Conservation (phyloP, 441 rosid species). For the Adansonia grandidieri region DNA sequence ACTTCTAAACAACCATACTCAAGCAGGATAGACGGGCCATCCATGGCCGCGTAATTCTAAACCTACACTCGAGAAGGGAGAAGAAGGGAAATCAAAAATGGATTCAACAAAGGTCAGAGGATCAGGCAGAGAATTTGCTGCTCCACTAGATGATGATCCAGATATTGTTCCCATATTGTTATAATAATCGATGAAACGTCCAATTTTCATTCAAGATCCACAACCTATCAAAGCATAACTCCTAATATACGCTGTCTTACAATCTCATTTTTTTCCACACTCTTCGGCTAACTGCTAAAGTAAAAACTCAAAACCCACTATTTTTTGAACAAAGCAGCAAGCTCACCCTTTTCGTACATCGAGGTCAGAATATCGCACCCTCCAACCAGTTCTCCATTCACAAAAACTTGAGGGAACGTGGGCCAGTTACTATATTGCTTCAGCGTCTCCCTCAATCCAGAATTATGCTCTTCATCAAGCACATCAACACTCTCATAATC, state of each 20-base stretch:
- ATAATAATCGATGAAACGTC: background rate
- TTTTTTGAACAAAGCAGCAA: slow-evolving; percentile 54
- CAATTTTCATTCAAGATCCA: background rate
- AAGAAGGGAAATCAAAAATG: background rate
- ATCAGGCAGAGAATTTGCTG: background rate
- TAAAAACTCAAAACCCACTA: slow-evolving; percentile 20
- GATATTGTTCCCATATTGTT: background rate
- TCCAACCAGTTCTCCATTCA: slow-evolving; percentile 64
- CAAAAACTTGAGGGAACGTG: slow-evolving; percentile 63
- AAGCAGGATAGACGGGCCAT: no score
- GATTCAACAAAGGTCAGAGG: background rate
- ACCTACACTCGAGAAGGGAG: background rate
- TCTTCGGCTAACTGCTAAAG: background rate
- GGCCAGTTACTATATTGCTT: slow-evolving; percentile 74
- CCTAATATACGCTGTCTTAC: background rate
- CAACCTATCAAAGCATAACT: slow-evolving; percentile 5
- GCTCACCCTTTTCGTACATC: slow-evolving; percentile 70
- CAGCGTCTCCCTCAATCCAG: slow-evolving; percentile 68
- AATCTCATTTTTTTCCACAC: background rate
- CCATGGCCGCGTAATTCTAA: no score
- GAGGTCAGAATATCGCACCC: slow-evolving; percentile 69
- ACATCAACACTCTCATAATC: slow-evolving; percentile 84
- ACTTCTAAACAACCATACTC: no score
- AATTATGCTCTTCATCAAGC: slow-evolving; percentile 81
- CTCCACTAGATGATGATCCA: background rate